phyloP scores from a whole-genome alignment of 192 early-diverging fungal genomes.

The Fimicolochytrium jonesii region DNA sequence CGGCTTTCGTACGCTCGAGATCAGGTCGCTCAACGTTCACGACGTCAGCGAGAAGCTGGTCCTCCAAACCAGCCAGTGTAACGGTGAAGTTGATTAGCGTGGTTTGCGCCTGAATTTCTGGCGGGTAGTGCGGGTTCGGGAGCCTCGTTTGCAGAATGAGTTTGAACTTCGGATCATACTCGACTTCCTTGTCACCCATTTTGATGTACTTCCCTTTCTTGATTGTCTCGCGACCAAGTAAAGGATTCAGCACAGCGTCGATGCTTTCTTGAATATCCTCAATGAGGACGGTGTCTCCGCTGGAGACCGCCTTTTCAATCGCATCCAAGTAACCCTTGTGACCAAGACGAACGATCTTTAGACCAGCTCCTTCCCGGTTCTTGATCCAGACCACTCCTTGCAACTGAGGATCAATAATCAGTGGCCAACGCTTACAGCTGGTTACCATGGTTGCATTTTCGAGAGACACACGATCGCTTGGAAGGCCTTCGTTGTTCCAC shows the following conservation, averaged over 20 bases:
- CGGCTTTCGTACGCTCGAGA: slow-evolving; percentile 59
- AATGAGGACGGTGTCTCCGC: slow-evolving; percentile 56
- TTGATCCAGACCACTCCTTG: slow-evolving; percentile 66
- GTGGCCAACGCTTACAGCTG: slow-evolving; percentile 60
- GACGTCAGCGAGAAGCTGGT: slow-evolving; percentile 63
- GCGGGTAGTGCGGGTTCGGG: slow-evolving; percentile 63
- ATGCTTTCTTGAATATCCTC: slow-evolving; percentile 62
- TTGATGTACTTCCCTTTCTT: slow-evolving; percentile 64
- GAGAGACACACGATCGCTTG: slow-evolving; percentile 56
- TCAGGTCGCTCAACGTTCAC: slow-evolving; percentile 65
- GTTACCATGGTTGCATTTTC: slow-evolving; percentile 64
- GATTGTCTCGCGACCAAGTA: slow-evolving; percentile 62
- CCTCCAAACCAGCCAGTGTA: slow-evolving; percentile 59
- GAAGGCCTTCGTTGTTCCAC: slow-evolving; percentile 66
- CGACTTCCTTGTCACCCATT: slow-evolving; percentile 68
- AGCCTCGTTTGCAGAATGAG: slow-evolving; percentile 60
- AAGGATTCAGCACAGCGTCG: slow-evolving; percentile 58
- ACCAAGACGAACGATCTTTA: slow-evolving; percentile 56
- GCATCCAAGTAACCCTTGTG: slow-evolving; percentile 54
- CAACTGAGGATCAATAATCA: slow-evolving; percentile 65
- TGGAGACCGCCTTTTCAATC: slow-evolving; percentile 61
- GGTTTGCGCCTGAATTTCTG: slow-evolving; percentile 65
- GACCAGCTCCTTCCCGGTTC: slow-evolving; percentile 49
- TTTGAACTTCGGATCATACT: slow-evolving; percentile 59
- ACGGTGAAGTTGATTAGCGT: slow-evolving; percentile 66